Evolutionary conservation across 768 basidiomycete genomes (phyloP), one percentile per base, ranked within the genome.

Genomic region (Collybia mongolica): DNA sequence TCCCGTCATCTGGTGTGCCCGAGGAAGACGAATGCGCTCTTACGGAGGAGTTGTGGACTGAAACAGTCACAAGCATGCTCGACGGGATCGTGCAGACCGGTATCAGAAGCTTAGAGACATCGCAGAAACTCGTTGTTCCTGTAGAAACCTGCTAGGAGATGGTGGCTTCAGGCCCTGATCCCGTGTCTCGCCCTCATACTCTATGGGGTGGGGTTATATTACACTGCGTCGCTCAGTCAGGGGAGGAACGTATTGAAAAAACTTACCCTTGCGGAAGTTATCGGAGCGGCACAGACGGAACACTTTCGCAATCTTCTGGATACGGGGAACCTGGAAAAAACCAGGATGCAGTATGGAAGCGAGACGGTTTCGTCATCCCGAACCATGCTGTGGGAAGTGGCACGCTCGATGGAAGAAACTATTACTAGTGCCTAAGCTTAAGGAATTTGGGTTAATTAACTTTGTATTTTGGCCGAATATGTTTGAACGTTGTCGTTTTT

Each of bases 361-460:
- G 32, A 32, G 11, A 32, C 32, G 14, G 32, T 32, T 32, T 32
- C 32, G 32, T 32, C 14, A 32, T 32, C 14, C 32, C 32, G 11
- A 32, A 32, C 32, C 32, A 32, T 14, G 11, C 11, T 14, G 32
- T 32, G 11, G 32, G 32, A 32, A 32, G 32, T 32, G 6, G 32
- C 53, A 14, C 72, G 56, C 59, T 80, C 79, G 39, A 76, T 60
- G 35, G 9, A 9, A 32, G 32, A 32, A 14, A 32, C 14, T 32
- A 12, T 5, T 32, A 11, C 24, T 26, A 26, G n/a, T n/a, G n/a
- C n/a, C n/a, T n/a, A 26, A 26, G 7, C 24, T 26, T 26, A 7
- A 26, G 24, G 24, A 26, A 26, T 26, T 7, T 7, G 24, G 24
- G 24, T 26, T 26, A 7, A 26, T 7, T 26, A 26, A 26, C 3